Percentiles rank a stretch among this genome's conserved stretches.
These are phyloP conservation scores for Parastagonospora nodorum DNA, from an alignment of 2,329 filamentous ascomycete species.

Conservation along the genomic window DNA sequence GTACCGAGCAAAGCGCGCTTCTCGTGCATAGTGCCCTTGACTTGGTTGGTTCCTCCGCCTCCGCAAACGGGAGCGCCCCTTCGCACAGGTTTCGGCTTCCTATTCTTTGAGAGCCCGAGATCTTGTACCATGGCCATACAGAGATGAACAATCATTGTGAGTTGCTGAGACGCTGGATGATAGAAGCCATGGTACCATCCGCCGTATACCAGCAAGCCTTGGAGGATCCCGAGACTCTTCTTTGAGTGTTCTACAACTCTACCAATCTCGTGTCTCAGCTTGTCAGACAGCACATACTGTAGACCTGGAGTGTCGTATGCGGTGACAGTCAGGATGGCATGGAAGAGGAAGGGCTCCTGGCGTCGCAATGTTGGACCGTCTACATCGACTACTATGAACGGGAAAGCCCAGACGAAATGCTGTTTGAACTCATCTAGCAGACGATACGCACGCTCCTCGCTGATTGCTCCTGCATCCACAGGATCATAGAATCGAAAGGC, in stretches of 20 bases:
- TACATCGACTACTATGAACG: conserved; percentile 27
- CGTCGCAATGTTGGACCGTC: conserved; percentile 16
- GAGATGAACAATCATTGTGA: conserved; percentile 42
- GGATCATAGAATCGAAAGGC: conserved; percentile 19
- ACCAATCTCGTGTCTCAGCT: conserved; percentile 34
- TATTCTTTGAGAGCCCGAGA: conserved; percentile 26
- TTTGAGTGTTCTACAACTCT: conserved; percentile 39
- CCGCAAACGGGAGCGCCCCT: not conserved
- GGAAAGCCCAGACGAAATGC: conserved; percentile 21
- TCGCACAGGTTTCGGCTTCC: not conserved
- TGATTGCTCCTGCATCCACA: conserved; percentile 20
- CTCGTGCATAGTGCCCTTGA: conserved; percentile 6
- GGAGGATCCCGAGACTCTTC: conserved; percentile 47
- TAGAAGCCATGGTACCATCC: conserved; percentile 46
- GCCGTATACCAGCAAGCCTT: conserved; percentile 46
- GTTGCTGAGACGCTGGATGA: conserved; percentile 32
- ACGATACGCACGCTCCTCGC: conserved; percentile 8
- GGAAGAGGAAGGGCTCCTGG: conserved; percentile 43
- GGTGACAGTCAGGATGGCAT: conserved; percentile 37
- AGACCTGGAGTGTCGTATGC: conserved; percentile 24
- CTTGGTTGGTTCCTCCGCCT: not conserved
- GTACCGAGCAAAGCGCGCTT: conserved; percentile 29
- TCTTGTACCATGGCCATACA: conserved; percentile 45
- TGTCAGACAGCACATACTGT: conserved; percentile 35
- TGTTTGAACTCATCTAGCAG: conserved; percentile 22